Conservation (phyloP, 1,284 basidiomycete species). For the Veloboletus limbatus region DNA sequence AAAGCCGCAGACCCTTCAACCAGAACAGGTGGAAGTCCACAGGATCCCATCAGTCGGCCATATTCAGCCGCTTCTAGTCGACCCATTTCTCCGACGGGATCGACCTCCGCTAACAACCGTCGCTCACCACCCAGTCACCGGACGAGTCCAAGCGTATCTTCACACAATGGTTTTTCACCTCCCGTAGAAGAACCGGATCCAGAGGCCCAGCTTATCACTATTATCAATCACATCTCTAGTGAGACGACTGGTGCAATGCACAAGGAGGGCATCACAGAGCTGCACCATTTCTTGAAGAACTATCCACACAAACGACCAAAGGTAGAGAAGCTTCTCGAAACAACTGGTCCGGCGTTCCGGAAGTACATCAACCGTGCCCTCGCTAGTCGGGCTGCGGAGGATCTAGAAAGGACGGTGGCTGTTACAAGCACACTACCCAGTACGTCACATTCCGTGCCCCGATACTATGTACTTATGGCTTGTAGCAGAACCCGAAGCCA, state of each 20-base stretch:
- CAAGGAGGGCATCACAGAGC: conserved; percentile 91
- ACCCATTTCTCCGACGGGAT: conserved; percentile 62
- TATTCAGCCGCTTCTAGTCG: conserved; percentile 59
- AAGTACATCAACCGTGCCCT: conserved; percentile 83
- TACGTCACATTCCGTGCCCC: conserved; percentile 38
- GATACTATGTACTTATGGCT: conserved; percentile 17
- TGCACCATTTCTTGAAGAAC: conserved; percentile 92
- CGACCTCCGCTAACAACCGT: conserved; percentile 50
- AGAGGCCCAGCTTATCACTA: conserved; percentile 75
- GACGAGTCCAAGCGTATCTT: conserved; percentile 64
- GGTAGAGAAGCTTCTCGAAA: conserved; percentile 83
- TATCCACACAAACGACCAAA: conserved; percentile 86
- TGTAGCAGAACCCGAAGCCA: conserved; percentile 64
- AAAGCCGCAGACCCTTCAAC: conserved; percentile 38
- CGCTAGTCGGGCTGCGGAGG: conserved; percentile 81
- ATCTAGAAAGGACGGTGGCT: conserved; percentile 73
- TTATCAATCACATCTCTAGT: conserved; percentile 89
- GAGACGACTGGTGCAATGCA: conserved; percentile 81
- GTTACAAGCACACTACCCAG: conserved; percentile 77
- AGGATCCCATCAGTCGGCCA: conserved; percentile 42
- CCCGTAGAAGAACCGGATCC: conserved; percentile 73
- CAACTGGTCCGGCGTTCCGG: conserved; percentile 77
- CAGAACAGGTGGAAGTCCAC: conserved; percentile 40
- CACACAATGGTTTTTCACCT: conserved; percentile 49
- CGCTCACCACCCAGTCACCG: conserved; percentile 59